Base-by-base conservation (phyloP, 768 basidiomycete genomes). In the Phaffia tasmanica region DNA sequence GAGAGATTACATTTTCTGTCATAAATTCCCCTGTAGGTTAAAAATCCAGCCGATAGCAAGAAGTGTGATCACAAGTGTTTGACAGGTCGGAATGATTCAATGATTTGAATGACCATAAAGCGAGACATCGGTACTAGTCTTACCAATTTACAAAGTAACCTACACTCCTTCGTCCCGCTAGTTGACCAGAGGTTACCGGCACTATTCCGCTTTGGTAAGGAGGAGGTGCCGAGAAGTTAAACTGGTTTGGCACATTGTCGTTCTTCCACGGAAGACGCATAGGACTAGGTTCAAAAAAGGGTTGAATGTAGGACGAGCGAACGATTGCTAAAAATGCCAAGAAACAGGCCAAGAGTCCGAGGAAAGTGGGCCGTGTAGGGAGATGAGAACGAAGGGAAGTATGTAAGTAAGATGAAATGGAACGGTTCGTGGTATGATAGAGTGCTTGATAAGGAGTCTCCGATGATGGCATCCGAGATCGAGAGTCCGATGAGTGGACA, bases 1-100 rank as follows among this genome's bases (percentile, higher is more conserved):
- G 48, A 7, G 27, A 3, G 48, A 57, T 15, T 5, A 69, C 67
- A 99, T 76, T 91, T 93, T 68, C 93, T 82, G 30, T 84, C 95
- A 74, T 98, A 98, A 47, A 98, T 97, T 6, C 90, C 93, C 92
- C 91, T 74, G 65, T 25, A 5, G 19, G 42, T 29, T 23, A 7
- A 11, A 50, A 29, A 25, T 58, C 8, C 6, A 7, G 59, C 9
- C 4, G 21, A 19, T 14, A 32, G 47, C 18, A 21, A 23, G 1
- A 3, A 27, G 46, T 25, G 21, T 48, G 47, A 15, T 49, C 3
- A 49, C 23, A 15, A 23, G 3, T 11, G 8, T 59, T 59, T 9
- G 2, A 14, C 30, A 35, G 57, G 18, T 11, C n/a, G 32, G 32
- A 11, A 42, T n/a, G 11, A 5, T 42, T 42, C 11, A 42, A 5